Percentiles rank a stretch among this genome's conserved stretches.
Evolutionary conservation across 2,329 filamentous ascomycete genomes (phyloP).

Genomic region (Coniosporium uncinatum): DNA sequence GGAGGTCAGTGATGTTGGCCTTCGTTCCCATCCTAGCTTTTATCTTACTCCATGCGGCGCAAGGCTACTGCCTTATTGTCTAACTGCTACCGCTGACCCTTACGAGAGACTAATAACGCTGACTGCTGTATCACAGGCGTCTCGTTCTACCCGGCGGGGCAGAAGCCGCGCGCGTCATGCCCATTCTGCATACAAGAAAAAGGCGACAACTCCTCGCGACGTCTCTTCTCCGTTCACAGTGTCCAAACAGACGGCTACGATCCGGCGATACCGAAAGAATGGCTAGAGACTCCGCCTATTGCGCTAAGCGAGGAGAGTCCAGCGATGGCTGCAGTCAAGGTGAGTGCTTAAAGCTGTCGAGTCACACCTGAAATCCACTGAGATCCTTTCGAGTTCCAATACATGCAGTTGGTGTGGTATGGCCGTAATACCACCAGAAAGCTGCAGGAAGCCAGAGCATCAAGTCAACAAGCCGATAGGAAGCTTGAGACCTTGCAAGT

Average conservation of each 20-base stretch:
- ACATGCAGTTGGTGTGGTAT: conserved; percentile 26
- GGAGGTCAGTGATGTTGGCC: no score
- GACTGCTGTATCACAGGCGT: conserved; percentile 25
- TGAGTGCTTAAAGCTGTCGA: conserved; percentile 15
- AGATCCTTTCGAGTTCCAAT: conserved; percentile 37
- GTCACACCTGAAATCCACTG: no score
- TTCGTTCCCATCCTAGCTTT: no score
- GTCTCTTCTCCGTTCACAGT: conserved; percentile 39
- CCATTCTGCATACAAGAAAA: conserved; percentile 33
- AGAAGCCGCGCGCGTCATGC: conserved; percentile 34
- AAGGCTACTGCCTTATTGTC: no score
- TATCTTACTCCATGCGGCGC: no score
- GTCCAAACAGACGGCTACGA: conserved; percentile 33
- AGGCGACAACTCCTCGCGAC: conserved; percentile 22
- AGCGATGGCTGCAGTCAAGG: conserved; percentile 34
- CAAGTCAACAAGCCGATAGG: conserved; percentile 2
- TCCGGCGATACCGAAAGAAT: conserved; percentile 30
- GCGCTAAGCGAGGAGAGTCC: conserved; percentile 25
- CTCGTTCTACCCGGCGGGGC: conserved; percentile 34
- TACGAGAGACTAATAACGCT: no score
- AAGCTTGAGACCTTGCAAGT: conserved; percentile 8
- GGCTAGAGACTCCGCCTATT: conserved; percentile 38
- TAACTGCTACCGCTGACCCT: no score
- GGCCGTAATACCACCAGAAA: conserved; percentile 11
- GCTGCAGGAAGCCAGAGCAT: conserved; percentile 4